phyloP scores from a whole-genome alignment of 108 stramenopile genomes.

The Licmophora abbreviata region DNA sequence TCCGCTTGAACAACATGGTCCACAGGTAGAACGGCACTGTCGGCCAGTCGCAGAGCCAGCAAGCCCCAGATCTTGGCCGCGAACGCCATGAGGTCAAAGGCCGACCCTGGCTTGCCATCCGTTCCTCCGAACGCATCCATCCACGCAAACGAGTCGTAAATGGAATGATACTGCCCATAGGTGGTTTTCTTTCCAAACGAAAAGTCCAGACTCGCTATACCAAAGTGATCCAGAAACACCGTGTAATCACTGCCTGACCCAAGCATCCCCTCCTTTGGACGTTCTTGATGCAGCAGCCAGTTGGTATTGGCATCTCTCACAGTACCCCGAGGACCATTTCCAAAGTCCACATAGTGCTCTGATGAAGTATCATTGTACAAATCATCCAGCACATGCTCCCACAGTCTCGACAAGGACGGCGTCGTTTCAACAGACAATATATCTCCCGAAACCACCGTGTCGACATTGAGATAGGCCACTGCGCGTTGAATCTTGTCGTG shows the following conservation, averaged over 20 bases:
- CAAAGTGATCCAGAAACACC: conserved; percentile 61
- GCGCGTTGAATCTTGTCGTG: conserved; percentile 21
- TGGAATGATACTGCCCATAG: conserved; percentile 62
- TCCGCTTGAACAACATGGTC: conserved; percentile 32
- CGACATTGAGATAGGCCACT: conserved; percentile 49
- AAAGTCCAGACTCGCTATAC: conserved; percentile 51
- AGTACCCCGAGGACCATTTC: not conserved
- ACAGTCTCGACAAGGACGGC: conserved; percentile 30
- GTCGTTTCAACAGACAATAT: conserved; percentile 30
- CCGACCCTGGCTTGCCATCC: conserved; percentile 24
- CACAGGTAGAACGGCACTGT: conserved; percentile 33
- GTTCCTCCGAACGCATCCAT: conserved; percentile 24
- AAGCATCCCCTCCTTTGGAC: conserved; percentile 26
- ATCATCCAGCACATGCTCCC: conserved; percentile 20
- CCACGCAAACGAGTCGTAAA: conserved; percentile 61
- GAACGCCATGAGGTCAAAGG: conserved; percentile 31
- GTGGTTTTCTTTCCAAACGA: conserved; percentile 15
- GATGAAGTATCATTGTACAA: conserved; percentile 9
- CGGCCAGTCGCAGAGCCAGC: conserved; percentile 40
- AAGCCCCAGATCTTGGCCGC: conserved; percentile 52
- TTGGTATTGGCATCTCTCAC: conserved; percentile 22
- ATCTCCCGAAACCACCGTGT: conserved; percentile 45
- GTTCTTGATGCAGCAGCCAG: conserved; percentile 13
- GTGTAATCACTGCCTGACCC: conserved; percentile 64
- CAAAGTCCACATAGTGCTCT: not conserved